These are phyloP conservation scores for Friedmanniomyces endolithicus DNA, from an alignment of 495 filamentous ascomycete species.

Conservation along the genomic window DNA sequence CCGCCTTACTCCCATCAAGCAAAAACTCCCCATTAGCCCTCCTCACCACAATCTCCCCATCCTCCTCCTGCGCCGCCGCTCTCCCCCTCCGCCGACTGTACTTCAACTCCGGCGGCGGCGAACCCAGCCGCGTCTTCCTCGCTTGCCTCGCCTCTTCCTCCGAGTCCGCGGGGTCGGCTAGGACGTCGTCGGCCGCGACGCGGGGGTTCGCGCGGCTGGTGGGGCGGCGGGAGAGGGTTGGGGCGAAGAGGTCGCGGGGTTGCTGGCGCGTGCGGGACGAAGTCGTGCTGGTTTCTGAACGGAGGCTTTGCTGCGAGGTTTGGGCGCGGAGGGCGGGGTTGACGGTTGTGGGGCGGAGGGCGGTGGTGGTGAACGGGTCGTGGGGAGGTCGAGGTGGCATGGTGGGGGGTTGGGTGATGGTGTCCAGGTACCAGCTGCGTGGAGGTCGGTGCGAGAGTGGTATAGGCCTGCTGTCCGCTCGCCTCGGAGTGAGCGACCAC, in stretches of 20 bases:
- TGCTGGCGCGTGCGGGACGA: slow-evolving; percentile 5
- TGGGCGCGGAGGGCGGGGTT: slow-evolving; percentile 11
- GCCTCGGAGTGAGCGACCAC: too few relatives aligned
- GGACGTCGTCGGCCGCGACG: slow-evolving; percentile 6
- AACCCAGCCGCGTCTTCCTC: not conserved
- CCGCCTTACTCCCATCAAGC: not conserved
- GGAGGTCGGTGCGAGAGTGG: not conserved
- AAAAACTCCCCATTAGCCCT: slow-evolving; percentile 11
- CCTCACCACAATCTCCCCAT: slow-evolving; percentile 14
- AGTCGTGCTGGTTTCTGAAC: slow-evolving; percentile 8
- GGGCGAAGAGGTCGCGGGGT: slow-evolving; percentile 16
- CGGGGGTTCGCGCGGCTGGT: slow-evolving; percentile 3
- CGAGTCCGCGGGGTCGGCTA: slow-evolving; percentile 9
- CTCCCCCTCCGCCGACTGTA: not conserved
- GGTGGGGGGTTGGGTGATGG: not conserved
- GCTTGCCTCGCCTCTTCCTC: slow-evolving; percentile 9
- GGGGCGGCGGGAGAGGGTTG: slow-evolving; percentile 5
- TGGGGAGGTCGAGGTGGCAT: not conserved
- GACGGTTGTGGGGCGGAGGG: slow-evolving; percentile 2
- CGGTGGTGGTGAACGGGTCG: slow-evolving; percentile 13
- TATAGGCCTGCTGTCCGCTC: too few relatives aligned
- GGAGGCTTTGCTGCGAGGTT: slow-evolving; percentile 12
- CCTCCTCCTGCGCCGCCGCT: slow-evolving; percentile 1
- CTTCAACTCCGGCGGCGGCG: slow-evolving; percentile 9
- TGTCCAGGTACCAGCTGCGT: too few relatives aligned